Base-by-base conservation (phyloP, 768 basidiomycete genomes). In the Lentinus brumalis region DNA sequence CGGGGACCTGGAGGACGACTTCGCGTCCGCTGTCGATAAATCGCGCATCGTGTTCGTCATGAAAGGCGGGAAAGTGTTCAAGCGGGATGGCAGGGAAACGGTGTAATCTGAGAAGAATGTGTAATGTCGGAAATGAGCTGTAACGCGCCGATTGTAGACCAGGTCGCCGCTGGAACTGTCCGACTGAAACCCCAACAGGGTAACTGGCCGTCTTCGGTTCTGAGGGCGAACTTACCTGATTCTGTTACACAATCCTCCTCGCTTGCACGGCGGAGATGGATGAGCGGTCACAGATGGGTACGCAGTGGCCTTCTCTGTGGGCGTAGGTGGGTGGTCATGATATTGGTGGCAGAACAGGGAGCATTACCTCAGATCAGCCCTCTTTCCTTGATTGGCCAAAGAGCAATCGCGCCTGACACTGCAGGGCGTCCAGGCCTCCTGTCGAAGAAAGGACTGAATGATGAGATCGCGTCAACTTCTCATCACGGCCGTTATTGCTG, bases 21-120 rank as follows among this genome's bases (percentile, higher is more conserved):
- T 82, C 55, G 71, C 70, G 50, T 70, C 75, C 29, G 82, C 83
- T 41, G 76, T 80, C 35, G 78, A 81, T 56, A 72, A 83, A 53
- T 73, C 74, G 32, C 74, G 74, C 31, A 79, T 87, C 16, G 67
- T 67, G 32, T 84, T 86, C 66, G 84, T 86, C 44, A 85, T 86
- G 84, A 87, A 86, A 64, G 79, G 74, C 1, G 86, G 84, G 12
- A 73, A 66, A 56, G 73, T 83, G 15, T 80, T 76, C 60, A 81
- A 83, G 66, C 66, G 64, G 47, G 73, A 75, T 40, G 80, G 81
- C 7, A 57, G 38, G n/a, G 70, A 69, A 53, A 9, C 62, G 8
- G 49, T 62, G 54, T 64, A 63, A 42, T 49, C 16, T 12, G 38
- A 21, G 31, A 18, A 11, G 11, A 3, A 9, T 29, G 10, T 30